These are phyloP conservation scores for Trichoderma guizhouense DNA, from an alignment of 2,329 filamentous ascomycete genomes.

Conservation along the genomic window DNA sequence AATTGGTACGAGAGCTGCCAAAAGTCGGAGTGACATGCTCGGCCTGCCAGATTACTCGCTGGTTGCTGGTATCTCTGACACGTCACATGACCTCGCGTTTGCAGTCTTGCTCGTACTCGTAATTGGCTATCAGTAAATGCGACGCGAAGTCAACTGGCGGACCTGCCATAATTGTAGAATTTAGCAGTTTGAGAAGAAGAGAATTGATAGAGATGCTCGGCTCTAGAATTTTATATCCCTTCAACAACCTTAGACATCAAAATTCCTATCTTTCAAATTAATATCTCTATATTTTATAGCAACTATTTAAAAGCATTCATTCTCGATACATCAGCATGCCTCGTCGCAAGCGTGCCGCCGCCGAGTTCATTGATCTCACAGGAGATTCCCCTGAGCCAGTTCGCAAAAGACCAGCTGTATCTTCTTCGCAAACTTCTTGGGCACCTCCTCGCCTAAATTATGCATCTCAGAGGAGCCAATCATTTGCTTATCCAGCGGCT, in stretches of 20 bases:
- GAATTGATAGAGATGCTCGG: background rate
- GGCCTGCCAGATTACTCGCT: background rate
- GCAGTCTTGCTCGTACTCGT: background rate
- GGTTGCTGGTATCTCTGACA: background rate
- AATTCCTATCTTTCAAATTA: background rate
- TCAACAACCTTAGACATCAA: background rate
- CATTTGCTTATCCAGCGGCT: constrained; percentile 1
- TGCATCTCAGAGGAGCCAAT: constrained; percentile 18
- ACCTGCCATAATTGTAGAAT: background rate
- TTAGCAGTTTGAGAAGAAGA: background rate
- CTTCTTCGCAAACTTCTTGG: constrained; percentile 14
- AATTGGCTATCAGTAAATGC: background rate
- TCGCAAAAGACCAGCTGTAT: constrained; percentile 28
- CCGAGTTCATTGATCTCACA: constrained; percentile 41
- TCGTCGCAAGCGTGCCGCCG: constrained; percentile 34
- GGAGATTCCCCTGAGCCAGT: constrained; percentile 31
- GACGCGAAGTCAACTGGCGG: background rate
- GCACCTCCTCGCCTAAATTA: constrained; percentile 11
- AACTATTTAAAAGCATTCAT: background rate
- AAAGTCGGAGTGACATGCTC: background rate
- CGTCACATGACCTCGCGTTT: constrained; percentile 14
- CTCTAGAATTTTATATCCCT: background rate
- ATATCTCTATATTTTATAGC: too few species aligned
- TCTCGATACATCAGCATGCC: constrained; percentile 14
- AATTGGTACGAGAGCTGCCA: background rate